Evolutionary conservation across 495 filamentous ascomycete species (phyloP).

Genomic region (Penicillium coffeae): DNA sequence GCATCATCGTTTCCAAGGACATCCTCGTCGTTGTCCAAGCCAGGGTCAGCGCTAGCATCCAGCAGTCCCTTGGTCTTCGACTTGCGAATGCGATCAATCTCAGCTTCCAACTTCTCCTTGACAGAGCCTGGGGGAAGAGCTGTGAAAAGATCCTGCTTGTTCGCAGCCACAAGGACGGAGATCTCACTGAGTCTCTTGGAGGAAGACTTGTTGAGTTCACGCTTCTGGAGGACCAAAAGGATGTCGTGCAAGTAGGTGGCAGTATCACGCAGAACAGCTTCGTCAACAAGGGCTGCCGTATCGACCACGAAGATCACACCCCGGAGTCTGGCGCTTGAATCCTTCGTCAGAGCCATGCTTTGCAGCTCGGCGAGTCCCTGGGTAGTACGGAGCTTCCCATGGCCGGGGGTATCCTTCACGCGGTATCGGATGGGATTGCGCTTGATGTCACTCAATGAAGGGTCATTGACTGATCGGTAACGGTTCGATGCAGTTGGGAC

Average conservation of each 20-base stretch:
- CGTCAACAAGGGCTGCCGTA: conserved; percentile 66
- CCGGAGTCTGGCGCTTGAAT: conserved; percentile 53
- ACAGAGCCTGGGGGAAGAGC: conserved; percentile 80
- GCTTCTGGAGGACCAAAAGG: conserved; percentile 74
- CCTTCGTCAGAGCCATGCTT: conserved; percentile 41
- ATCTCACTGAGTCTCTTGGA: conserved; percentile 59
- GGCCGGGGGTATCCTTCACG: conserved; percentile 85
- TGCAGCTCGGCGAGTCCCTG: conserved; percentile 38
- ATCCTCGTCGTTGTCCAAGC: conserved; percentile 69
- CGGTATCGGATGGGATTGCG: conserved; percentile 75
- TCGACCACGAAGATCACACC: conserved; percentile 89
- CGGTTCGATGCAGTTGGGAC: conserved; percentile 59
- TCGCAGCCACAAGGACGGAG: conserved; percentile 79
- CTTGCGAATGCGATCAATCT: conserved; percentile 74
- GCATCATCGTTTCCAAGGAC: conserved; percentile 75
- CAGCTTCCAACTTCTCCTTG: conserved; percentile 68
- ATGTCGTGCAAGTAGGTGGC: conserved; percentile 85
- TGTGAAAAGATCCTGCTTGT: conserved; percentile 94
- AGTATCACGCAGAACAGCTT: conserved; percentile 52
- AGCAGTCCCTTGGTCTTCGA: conserved; percentile 76
- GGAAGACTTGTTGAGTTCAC: conserved; percentile 52
- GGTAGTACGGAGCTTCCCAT: conserved; percentile 79
- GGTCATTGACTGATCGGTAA: conserved; percentile 68
- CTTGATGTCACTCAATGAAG: conserved; percentile 58
- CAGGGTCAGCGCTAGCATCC: conserved; percentile 56